Base-by-base conservation (phyloP, 208 protist species). In the Wallacemonas sp. region DNA sequence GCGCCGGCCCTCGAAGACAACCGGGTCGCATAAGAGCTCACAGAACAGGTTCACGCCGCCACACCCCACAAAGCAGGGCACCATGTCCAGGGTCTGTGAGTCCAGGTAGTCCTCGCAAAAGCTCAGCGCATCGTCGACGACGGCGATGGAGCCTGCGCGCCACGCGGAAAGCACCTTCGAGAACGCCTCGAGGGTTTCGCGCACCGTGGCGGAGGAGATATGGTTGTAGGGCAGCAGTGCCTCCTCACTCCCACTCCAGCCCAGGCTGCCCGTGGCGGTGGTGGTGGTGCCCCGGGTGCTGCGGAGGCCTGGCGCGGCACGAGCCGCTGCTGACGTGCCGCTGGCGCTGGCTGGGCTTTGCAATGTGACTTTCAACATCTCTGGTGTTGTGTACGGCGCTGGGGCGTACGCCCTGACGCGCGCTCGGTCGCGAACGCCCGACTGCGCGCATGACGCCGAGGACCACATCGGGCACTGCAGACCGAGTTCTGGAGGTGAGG, bases 1-100 rank as follows among this genome's bases (percentile, higher is more conserved):
- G 37, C 46, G 53, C 1, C 64, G 39, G 46, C 61, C 50, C 38
- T 44, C 30, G 4, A 52, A 37, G 26, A 73, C 71, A 17, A 85
- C 63, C 0, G 74, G 71, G 34, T 88, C 81, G 58, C 81, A 89
- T 10, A 93, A 52, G 19, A 93, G 63, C 17, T 71, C 68, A 38
- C 83, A 73, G 71, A 91, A 82, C n/a, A 87, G 37, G 32, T 85
- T 77, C 36, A 90, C 70, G n/a, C 87, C 87, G 30, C 84, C 83
- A 54, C 77, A 67, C 8, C 76, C 78, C 5, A 91, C 61, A 60
- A 93, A 88, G 60, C 81, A 81, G 13, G 67, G 68, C 0, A 84
- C 63, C 27, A 76, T 60, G 27, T 81, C 68, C 19, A 66, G 71
- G 19, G 74, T 77, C n/a, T 70, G 70, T 1, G 82, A 73, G 50